These are phyloP conservation scores for Nicotiana paniculata DNA, from an alignment of 257 asterid species.

Conservation along the genomic window DNA sequence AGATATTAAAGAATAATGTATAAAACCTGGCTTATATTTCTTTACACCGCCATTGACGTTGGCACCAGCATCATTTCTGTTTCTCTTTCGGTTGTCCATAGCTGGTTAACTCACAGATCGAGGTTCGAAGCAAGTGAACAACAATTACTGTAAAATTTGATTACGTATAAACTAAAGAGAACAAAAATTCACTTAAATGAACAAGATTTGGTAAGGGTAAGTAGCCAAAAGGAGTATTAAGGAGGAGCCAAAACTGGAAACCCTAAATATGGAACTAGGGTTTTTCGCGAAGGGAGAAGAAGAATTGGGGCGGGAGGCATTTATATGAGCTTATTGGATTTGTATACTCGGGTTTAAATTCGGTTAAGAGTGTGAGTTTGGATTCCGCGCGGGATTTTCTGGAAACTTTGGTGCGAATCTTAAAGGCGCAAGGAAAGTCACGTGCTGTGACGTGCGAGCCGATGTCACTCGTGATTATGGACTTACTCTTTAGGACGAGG, in stretches of 20 bases:
- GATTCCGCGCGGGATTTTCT: conserved; percentile 8
- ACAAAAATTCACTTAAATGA: not conserved
- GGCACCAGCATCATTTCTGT: not conserved
- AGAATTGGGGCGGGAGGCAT: not conserved
- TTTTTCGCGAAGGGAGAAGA: not conserved
- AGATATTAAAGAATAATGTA: not conserved
- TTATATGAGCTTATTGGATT: not conserved
- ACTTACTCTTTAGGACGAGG: too few relatives aligned
- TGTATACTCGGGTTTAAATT: not conserved
- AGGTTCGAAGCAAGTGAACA: not conserved
- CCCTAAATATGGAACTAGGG: not conserved
- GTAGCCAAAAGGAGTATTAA: not conserved
- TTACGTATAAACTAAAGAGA: not conserved
- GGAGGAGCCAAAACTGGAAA: not conserved
- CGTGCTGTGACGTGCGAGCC: not conserved
- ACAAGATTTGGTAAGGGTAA: not conserved
- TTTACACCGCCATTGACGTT: not conserved
- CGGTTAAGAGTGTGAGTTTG: not conserved
- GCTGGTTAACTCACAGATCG: not conserved
- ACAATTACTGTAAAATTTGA: not conserved
- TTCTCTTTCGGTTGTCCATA: conserved; percentile 2
- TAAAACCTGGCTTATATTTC: conserved; percentile 6
- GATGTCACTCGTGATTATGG: too few relatives aligned
- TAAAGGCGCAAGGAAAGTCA: not conserved
- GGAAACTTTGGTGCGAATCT: not conserved